Conservation (phyloP, 139 green algal genomes). For the Chara braunii region DNA sequence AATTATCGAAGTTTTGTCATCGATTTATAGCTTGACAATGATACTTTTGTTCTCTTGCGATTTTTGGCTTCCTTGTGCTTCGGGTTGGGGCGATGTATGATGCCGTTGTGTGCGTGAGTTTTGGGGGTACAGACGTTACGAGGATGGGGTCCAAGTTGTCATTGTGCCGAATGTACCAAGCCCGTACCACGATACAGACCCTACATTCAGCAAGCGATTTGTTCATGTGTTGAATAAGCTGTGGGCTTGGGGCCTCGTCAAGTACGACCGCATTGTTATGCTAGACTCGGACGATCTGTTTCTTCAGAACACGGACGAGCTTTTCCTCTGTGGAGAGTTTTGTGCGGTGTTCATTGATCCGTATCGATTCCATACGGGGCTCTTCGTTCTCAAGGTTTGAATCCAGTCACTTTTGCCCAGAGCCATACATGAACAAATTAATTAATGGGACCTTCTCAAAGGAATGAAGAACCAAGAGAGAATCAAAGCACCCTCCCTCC, state of each 20-base stretch:
- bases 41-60: no score
- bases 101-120: no score
- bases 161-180: conserved; percentile 21
- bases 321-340: conserved; percentile 37
- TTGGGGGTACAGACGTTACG: neutral
- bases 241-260: conserved; percentile 17
- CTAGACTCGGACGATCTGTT: conserved; percentile 33
- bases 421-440: no score
- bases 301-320: conserved; percentile 27
- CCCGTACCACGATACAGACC: conserved; percentile 14
- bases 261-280: conserved; percentile 36
- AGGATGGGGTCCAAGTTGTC: conserved; percentile 21
- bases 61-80: no score
- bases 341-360: conserved; percentile 37
- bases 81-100: no score
- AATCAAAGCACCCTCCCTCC: no score
- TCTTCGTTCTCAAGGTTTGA: conserved; percentile 10
- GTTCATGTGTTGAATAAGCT: conserved; percentile 31
- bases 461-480: no score
- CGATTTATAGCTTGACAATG: no score
- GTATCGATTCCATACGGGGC: conserved; percentile 27
- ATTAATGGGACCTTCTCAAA: no score
- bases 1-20: no score
- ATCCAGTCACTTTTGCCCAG: no score
- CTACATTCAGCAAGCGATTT: conserved; percentile 11